Evolutionary conservation across 2,329 filamentous ascomycete species (phyloP), one percentile per base, ranked within the genome.

Genomic region (Arthrocladium fulminans): DNA sequence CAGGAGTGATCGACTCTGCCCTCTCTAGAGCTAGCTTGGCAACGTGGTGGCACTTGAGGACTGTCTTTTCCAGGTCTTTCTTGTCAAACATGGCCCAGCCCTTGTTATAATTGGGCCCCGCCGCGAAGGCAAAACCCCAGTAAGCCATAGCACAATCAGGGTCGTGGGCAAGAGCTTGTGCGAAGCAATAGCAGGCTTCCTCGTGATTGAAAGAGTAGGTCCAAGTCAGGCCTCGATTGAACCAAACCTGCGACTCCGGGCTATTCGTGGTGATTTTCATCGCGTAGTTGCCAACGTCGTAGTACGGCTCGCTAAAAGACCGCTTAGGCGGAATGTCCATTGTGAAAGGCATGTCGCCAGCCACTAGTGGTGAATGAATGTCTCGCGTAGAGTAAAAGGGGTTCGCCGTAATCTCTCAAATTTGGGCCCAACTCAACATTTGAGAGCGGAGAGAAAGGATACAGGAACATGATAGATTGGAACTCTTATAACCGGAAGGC

Each of bases 21-120:
- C 65, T 56, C 2, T 61, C 55, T 34, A 65, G 65, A 1, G 77
- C 79, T 47, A 71, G 35, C 29, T 51, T 38, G 2, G 54, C 49
- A 6, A 50, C 54, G 10, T 32, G 15, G 38, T 55, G 51, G 2
- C 54, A 54, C 24, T 40, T 37, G 13, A 34, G 39, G 7, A 57
- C 46, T 3, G 48, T 54, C 6, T 34, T 63, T 9, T 69, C 63
- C 3, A 82, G 67, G 54, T 88, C 84, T 0, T 70, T 64, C 1
- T 72, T 64, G 47, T 84, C 82, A 54, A 88, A 87, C 19, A 79
- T 72, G 22, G 79, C 75, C 86, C 86, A 88, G 0, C 84, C 80
- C 59, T 88, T 87, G 67, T 89, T 86, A 63, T 85, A 83, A 59
- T 90, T 88, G 2, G 86, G 85, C 0, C 85, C 86, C 0, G 84